phyloP scores from a whole-genome alignment of 495 filamentous ascomycete species.

The Margaritispora aquatica region DNA sequence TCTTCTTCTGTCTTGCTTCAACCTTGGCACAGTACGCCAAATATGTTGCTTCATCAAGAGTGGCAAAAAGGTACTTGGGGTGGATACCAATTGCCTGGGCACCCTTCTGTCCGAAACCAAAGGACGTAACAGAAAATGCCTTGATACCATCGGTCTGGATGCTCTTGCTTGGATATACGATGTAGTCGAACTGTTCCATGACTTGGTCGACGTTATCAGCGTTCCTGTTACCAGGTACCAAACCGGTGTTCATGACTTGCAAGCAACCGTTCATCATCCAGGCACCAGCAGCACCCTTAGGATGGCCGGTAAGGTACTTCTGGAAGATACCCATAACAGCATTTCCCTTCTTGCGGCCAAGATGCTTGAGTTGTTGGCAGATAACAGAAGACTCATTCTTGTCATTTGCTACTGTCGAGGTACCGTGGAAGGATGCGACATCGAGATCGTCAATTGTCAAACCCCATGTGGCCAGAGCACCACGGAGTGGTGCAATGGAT shows the following conservation, averaged over 20 bases:
- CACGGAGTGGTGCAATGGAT: conserved; percentile 88
- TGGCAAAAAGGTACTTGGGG: conserved; percentile 90
- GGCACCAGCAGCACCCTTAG: conserved; percentile 97
- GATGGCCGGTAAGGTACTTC: conserved; percentile 97
- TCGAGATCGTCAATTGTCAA: conserved; percentile 93
- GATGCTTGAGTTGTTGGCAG: conserved; percentile 91
- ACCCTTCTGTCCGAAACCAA: conserved; percentile 99
- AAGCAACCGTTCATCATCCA: conserved; percentile 99
- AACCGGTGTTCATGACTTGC: conserved; percentile 86
- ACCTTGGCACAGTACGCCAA: conserved; percentile 80
- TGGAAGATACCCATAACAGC: conserved; percentile 97
- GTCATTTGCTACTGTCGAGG: conserved; percentile 96
- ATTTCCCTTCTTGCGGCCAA: conserved; percentile 93
- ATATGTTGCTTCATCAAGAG: conserved; percentile 83
- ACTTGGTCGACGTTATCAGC: conserved; percentile 95
- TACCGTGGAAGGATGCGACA: conserved; percentile 97
- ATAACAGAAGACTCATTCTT: conserved; percentile 99
- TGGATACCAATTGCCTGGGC: conserved; percentile 96
- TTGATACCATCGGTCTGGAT: conserved; percentile 98
- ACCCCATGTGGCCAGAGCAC: conserved; percentile 94
- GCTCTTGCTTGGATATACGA: conserved; percentile 89
- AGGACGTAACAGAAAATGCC: conserved; percentile 97
- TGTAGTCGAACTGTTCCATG: conserved; percentile 96
- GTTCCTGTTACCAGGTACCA: conserved; percentile 96
- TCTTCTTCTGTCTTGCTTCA: conserved; percentile 89